A percentile compares a stretch with the other conserved stretches of the same genome.
These are phyloP conservation scores for Taphrina communis DNA, from an alignment of 1,139 yeast genomes.

Conservation along the genomic window DNA sequence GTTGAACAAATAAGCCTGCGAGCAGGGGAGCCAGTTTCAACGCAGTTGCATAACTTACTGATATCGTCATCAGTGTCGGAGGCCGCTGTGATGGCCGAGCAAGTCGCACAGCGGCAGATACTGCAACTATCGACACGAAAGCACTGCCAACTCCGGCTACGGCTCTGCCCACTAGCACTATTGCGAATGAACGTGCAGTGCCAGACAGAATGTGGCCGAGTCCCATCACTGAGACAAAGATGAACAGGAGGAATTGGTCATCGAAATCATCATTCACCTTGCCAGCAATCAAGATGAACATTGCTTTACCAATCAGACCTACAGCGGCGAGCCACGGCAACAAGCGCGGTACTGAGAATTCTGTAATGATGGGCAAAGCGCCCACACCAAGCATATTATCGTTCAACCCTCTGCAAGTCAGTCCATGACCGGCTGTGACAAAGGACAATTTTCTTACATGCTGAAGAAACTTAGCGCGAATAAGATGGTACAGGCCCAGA, in stretches of 20 bases:
- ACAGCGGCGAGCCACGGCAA: neutral
- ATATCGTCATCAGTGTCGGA: neutral
- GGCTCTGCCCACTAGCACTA: slow-evolving; percentile 6
- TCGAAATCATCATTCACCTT: slow-evolving; percentile 1
- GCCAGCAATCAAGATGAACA: slow-evolving; percentile 1
- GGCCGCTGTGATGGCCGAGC: slow-evolving; percentile 8
- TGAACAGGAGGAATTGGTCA: neutral
- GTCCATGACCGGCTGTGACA: neutral
- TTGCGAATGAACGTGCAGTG: neutral
- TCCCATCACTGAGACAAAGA: slow-evolving; percentile 2
- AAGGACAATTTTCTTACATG: neutral
- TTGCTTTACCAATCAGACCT: neutral
- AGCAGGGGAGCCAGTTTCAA: neutral
- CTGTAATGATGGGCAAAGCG: slow-evolving; percentile 10
- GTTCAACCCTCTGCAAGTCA: neutral
- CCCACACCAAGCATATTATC: slow-evolving; percentile 8
- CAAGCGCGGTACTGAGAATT: neutral
- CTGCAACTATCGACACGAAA: slow-evolving; percentile 6
- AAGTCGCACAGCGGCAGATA: slow-evolving; percentile 1
- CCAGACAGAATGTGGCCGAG: neutral
- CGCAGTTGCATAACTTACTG: neutral
- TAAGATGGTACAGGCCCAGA: neutral
- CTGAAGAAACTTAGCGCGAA: slow-evolving; percentile 4
- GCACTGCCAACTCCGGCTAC: neutral
- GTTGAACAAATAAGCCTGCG: neutral